phyloP scores from a whole-genome alignment of 2,329 filamentous ascomycete species.

The Magnaporthiopsis poae region DNA sequence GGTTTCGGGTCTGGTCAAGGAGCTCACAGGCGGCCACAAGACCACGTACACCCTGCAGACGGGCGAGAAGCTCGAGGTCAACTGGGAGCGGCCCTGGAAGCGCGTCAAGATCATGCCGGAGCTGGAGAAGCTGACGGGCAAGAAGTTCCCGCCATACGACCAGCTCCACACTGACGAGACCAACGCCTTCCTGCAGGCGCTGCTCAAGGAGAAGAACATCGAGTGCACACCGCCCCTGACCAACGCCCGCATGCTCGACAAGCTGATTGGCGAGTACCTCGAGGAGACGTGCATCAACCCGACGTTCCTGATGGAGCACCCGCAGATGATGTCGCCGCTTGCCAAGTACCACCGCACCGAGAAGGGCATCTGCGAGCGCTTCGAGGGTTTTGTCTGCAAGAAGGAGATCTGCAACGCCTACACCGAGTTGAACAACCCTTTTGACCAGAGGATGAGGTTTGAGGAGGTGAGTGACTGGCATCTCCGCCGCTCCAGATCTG shows the following conservation, averaged over 20 bases:
- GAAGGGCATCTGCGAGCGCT: slow-evolving; percentile 84
- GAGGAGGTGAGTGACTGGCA: slow-evolving; percentile 46
- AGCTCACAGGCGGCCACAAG: slow-evolving; percentile 73
- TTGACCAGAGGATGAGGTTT: slow-evolving; percentile 83
- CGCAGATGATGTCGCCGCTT: slow-evolving; percentile 82
- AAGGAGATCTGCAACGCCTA: slow-evolving; percentile 96
- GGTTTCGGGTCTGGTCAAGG: slow-evolving; percentile 78
- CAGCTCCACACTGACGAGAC: slow-evolving; percentile 84
- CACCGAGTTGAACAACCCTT: slow-evolving; percentile 95
- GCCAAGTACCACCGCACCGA: slow-evolving; percentile 85
- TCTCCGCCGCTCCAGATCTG: no score
- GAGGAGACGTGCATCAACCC: slow-evolving; percentile 90
- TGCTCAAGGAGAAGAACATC: slow-evolving; percentile 83
- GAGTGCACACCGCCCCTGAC: slow-evolving; percentile 85
- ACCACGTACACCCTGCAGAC: slow-evolving; percentile 79
- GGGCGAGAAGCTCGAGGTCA: slow-evolving; percentile 79
- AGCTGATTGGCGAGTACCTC: slow-evolving; percentile 86
- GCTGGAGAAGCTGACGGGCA: slow-evolving; percentile 77
- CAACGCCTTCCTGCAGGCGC: slow-evolving; percentile 71
- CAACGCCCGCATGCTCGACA: slow-evolving; percentile 93
- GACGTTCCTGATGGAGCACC: slow-evolving; percentile 71
- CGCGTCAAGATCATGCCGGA: slow-evolving; percentile 91
- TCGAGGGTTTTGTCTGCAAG: slow-evolving; percentile 94
- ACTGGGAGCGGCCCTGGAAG: slow-evolving; percentile 93
- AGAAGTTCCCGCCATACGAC: slow-evolving; percentile 85